Evolutionary conservation across 1,139 yeast genomes (phyloP), one percentile per base, ranked within the genome.

Genomic region (Kodamaea derodonti): DNA sequence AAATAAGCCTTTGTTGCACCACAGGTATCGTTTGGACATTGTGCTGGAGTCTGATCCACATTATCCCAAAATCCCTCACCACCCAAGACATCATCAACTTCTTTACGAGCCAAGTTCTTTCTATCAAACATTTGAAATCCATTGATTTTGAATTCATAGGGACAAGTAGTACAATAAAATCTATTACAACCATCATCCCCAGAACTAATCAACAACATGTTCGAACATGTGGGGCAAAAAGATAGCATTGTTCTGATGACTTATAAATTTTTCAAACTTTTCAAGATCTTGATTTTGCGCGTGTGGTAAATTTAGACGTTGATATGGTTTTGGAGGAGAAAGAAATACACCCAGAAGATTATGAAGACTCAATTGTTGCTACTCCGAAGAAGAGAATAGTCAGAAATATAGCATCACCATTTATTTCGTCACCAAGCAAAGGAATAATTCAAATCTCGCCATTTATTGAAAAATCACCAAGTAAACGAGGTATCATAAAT

Each of bases 31-130:
- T 77, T 70, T 3, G 97, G 96, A 67, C 98, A 92, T 56, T 92
- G 95, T 0, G 92, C 84, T 2, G 78, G 68, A 0, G 92, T 84
- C 52, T 84, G 92, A 55, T 94, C 98, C 20, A 94, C 98, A 54
- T 92, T 90, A 57, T 92, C 98, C 98, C 98, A 92, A 3, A 97
- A 95, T 18, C 96, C 97, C 46, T 82, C 94, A 27, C 96, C 96
- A 40, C 99, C 98, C 18, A 92, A 72, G 9, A 92, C 96, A 63
- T 92, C 98, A 59, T 92, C 99, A 3, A 92, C 94, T 48, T 87
- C 85, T 54, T 92, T 92, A 55, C 95, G 72, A 25, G 85, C 84
- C 53, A 92, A 72, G 40, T 74, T 74, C 55, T 84, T 87, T 40
- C 97, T 72, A 56, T 90, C 97, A 58, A 69, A 92, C 63, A 92